These are phyloP conservation scores for Phyllosticta citribraziliensis DNA, from an alignment of 2,329 filamentous ascomycete species.

Conservation along the genomic window DNA sequence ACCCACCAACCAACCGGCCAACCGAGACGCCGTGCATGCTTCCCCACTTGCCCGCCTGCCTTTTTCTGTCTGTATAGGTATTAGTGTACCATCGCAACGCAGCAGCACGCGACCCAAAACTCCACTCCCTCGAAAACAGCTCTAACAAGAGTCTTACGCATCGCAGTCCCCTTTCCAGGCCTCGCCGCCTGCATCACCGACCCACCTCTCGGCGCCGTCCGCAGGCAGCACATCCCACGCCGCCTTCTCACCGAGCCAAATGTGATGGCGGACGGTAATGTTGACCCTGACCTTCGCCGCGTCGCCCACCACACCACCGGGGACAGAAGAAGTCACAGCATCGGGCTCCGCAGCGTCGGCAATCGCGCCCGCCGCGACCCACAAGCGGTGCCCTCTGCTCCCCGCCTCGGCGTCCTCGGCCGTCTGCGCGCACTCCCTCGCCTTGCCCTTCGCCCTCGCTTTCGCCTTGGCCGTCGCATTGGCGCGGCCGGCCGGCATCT, in stretches of 20 bases:
- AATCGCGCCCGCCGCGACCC: not conserved
- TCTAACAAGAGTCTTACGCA: too few relatives aligned
- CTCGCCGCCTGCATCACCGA: not conserved
- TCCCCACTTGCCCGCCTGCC: too few relatives aligned
- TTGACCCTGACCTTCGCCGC: conserved; percentile 24
- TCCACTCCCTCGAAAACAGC: too few relatives aligned
- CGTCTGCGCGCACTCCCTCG: not conserved
- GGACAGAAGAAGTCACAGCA: conserved; percentile 16
- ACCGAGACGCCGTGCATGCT: too few relatives aligned
- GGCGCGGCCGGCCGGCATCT: not conserved
- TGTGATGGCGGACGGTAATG: conserved; percentile 28
- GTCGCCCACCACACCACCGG: conserved; percentile 29
- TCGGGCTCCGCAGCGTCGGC: not conserved
- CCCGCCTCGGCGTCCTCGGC: not conserved
- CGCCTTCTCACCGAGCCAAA: conserved; percentile 32
- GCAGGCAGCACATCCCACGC: not conserved
- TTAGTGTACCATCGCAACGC: too few relatives aligned
- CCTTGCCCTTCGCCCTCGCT: not conserved
- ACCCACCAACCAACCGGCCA: too few relatives aligned
- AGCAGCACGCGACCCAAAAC: too few relatives aligned
- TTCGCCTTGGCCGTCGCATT: not conserved
- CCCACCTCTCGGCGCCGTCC: conserved; percentile 2
- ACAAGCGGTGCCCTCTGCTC: not conserved
- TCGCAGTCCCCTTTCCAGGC: not conserved
- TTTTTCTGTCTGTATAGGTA: too few relatives aligned